phyloP scores from a whole-genome alignment of 768 basidiomycete genomes.

The Pleurotus tuoliensis region DNA sequence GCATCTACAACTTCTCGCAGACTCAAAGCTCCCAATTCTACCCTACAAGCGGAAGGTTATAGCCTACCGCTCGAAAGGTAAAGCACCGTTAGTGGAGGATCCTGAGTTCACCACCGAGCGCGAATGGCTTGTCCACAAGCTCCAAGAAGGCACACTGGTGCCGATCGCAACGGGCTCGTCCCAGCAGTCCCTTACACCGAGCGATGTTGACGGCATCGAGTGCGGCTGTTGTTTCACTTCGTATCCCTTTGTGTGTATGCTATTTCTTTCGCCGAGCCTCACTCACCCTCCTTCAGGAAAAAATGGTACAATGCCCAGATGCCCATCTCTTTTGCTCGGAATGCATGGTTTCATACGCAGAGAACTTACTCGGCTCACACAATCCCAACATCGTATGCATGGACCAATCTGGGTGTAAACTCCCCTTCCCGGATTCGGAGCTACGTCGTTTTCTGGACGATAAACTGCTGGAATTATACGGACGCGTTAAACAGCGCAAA shows the following conservation, averaged over 20 bases:
- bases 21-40: slow-evolving; percentile 28
- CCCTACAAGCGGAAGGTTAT: slow-evolving; percentile 35
- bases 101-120: slow-evolving; percentile 43
- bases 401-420: slow-evolving; percentile 72
- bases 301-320: slow-evolving; percentile 88
- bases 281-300: slow-evolving; percentile 41
- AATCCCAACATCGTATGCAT: slow-evolving; percentile 70
- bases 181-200: slow-evolving; percentile 31
- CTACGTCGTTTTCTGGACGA: slow-evolving; percentile 61
- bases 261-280: background rate
- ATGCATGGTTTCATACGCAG: slow-evolving; percentile 69
- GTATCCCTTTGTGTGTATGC: slow-evolving; percentile 3
- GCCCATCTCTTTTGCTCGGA: slow-evolving; percentile 81
- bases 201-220: slow-evolving; percentile 61
- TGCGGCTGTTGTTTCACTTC: slow-evolving; percentile 81
- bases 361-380: slow-evolving; percentile 61
- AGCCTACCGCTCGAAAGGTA: slow-evolving; percentile 33
- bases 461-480: slow-evolving; percentile 67
- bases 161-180: slow-evolving; percentile 27
- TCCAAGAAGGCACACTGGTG: slow-evolving; percentile 27
- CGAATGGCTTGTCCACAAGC: slow-evolving; percentile 43
- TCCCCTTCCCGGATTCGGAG: slow-evolving; percentile 65
- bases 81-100: slow-evolving; percentile 36
- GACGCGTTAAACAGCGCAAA: slow-evolving; percentile 71
- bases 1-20: slow-evolving; percentile 41